Base-by-base conservation (phyloP, 2,329 filamentous ascomycete genomes). In the Penicillium sp. region DNA sequence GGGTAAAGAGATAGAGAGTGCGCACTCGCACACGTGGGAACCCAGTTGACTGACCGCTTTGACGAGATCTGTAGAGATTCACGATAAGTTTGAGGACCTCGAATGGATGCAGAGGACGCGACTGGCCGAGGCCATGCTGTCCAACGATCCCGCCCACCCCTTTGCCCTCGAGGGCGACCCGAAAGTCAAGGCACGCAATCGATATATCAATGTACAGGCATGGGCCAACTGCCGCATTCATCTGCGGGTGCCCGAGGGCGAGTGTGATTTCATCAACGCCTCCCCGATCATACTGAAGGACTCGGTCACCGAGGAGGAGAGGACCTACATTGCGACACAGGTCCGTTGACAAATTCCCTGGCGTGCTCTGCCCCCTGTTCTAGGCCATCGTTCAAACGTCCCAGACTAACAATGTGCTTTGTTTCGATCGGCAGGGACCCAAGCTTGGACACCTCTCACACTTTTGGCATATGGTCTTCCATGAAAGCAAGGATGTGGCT, bases 381-480 rank as follows among this genome's bases (percentile, higher is more conserved):
- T 33, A 10, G 22, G 8, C 51, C 10, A 26, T 8, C 30, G 2
- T 54, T 54, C 35, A 17, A 24, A 28, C n/a, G 4, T 28, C 51
- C 7, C 17, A n/a, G 17, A 30, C 50, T 53, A 22, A 53, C 33
- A 13, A 51, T 51, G 24, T 24, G 17, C 38, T 47, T 42, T 60
- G 26, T 26, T 58, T 67, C 49, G 61, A 19, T 51, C 24, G 26
- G 9, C 24, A 89, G 81, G 95, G 95, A 0, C 95, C 95, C 6
- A 97, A 93, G 72, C 78, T 84, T 62, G 86, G 87, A 28, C 91
- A 91, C 17, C 84, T 90, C 59, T 87, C 89, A 68, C 92, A 96
- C 73, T 91, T 96, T 67, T 99, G 94, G 91, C 91, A 95, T 73
- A 99, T 99, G 95, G 83, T 97, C 38, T 91, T 91, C 75, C 89